These are phyloP conservation scores for Sugiyamaella smithiae DNA, from an alignment of 805 yeast species.

Conservation along the genomic window DNA sequence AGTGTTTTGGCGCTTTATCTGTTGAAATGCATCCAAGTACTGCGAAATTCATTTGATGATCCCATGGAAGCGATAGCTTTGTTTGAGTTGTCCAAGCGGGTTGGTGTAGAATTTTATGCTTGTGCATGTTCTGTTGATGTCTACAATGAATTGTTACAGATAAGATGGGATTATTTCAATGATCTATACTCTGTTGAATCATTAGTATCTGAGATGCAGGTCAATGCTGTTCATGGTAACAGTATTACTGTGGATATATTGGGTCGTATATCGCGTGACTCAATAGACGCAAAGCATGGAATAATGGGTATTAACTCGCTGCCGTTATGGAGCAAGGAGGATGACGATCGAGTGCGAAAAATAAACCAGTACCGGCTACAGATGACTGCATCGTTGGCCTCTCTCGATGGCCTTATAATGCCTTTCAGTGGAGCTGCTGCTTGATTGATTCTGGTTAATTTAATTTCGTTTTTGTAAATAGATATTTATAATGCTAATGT, in stretches of 20 bases:
- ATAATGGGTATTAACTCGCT: conserved; percentile 21
- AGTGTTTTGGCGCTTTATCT: conserved; percentile 21
- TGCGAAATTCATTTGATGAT: conserved; percentile 27
- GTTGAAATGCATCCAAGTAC: conserved; percentile 19
- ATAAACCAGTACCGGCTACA: conserved; percentile 27
- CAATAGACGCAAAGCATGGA: conserved; percentile 28
- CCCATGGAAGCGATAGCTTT: conserved; percentile 37
- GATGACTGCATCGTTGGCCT: conserved; percentile 6
- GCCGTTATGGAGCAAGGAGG: conserved; percentile 33
- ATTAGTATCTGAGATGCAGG: conserved; percentile 40
- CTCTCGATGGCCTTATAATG: conserved; percentile 10
- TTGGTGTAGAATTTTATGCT: conserved; percentile 37
- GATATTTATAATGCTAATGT: too few species aligned
- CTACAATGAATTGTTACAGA: conserved; percentile 37
- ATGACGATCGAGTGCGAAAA: conserved; percentile 25
- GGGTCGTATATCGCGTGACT: conserved; percentile 27
- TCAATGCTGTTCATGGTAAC: conserved; percentile 41
- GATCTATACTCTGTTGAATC: conserved; percentile 37
- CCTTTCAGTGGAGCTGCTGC: neutral
- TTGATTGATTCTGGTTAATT: too few species aligned
- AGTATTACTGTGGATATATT: conserved; percentile 34
- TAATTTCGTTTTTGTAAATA: neutral
- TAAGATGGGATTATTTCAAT: conserved; percentile 40
- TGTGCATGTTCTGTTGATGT: conserved; percentile 40
- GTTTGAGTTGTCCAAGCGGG: conserved; percentile 36